Conservation (phyloP, 352 stramenopile genomes). For the Phytophthora macrochlamydospora region DNA sequence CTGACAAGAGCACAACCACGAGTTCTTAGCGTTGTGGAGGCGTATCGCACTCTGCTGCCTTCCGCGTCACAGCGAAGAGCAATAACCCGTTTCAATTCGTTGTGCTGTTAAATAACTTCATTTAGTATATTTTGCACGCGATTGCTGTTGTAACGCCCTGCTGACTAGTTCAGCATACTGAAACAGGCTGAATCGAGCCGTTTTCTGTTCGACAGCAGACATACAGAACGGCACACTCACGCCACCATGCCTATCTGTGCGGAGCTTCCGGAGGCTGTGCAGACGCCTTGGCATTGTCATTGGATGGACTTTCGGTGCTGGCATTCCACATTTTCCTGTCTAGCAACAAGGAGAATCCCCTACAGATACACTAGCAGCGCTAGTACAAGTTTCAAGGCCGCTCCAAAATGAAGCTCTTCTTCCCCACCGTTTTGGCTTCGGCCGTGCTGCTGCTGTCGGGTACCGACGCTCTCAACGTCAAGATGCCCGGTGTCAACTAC, state of each 20-base stretch:
- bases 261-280: constrained; percentile 12
- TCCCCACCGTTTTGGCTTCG: constrained; percentile 10
- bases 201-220: constrained; percentile 6
- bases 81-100: too few relatives aligned
- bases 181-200: too few relatives aligned
- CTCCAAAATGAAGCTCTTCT: constrained; percentile 27
- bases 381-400: constrained; percentile 8
- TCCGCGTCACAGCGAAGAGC: too few relatives aligned
- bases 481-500: constrained; percentile 72
- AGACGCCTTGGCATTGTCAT: neutral
- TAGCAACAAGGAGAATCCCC: neutral
- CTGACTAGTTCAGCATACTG: constrained; percentile 1
- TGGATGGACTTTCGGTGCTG: neutral
- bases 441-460: constrained; percentile 17
- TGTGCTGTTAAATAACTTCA: neutral
- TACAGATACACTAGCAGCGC: neutral
- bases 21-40: too few relatives aligned
- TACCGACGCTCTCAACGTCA: constrained; percentile 42
- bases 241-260: constrained; percentile 11
- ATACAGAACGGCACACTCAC: constrained; percentile 1
- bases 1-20: too few relatives aligned
- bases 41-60: too few relatives aligned
- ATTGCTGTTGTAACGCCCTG: neutral
- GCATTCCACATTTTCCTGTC: neutral
- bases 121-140: neutral